phyloP scores from a whole-genome alignment of 129 eudicot species.

The Escallonia herrerae region DNA sequence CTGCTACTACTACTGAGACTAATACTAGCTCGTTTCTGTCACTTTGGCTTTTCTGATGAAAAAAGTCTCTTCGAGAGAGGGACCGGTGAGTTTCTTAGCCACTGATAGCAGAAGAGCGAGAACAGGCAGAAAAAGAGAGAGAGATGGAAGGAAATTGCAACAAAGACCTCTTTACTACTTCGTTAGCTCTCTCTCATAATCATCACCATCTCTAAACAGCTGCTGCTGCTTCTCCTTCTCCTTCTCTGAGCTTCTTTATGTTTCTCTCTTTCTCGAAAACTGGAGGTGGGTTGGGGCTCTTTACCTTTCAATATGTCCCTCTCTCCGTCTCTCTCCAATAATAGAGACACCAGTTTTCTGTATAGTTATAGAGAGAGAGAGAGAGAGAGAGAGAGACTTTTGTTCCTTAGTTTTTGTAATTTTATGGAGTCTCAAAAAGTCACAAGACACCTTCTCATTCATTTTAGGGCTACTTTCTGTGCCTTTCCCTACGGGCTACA shows the following conservation, averaged over 20 bases:
- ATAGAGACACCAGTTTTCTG: slow-evolving; percentile 3
- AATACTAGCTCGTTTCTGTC: slow-evolving; percentile 10
- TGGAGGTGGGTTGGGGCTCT: slow-evolving; percentile 24
- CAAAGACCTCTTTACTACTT: background rate
- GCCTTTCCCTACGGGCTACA: no score
- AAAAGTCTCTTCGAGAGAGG: slow-evolving; percentile 21
- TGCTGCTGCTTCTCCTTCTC: background rate
- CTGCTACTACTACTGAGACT: slow-evolving; percentile 6
- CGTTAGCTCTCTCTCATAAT: background rate
- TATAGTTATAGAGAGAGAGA: slow-evolving; percentile 1
- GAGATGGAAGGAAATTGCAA: background rate
- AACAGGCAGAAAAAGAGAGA: slow-evolving; percentile 3
- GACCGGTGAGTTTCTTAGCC: slow-evolving; percentile 22
- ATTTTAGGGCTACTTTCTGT: background rate
- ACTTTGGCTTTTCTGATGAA: slow-evolving; percentile 32
- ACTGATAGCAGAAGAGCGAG: slow-evolving; percentile 15
- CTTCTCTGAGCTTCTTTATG: background rate
- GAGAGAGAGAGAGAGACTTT: slow-evolving; percentile 4
- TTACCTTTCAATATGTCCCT: slow-evolving; percentile 5
- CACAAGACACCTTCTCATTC: slow-evolving; percentile 13
- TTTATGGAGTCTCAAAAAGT: slow-evolving; percentile 17
- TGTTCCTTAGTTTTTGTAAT: slow-evolving; percentile 20
- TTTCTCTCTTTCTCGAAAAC: slow-evolving; percentile 4
- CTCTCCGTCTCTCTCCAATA: slow-evolving; percentile 14
- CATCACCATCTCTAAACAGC: no score